Base-by-base conservation (phyloP, 345 rosid species). In the Salix brachista region DNA sequence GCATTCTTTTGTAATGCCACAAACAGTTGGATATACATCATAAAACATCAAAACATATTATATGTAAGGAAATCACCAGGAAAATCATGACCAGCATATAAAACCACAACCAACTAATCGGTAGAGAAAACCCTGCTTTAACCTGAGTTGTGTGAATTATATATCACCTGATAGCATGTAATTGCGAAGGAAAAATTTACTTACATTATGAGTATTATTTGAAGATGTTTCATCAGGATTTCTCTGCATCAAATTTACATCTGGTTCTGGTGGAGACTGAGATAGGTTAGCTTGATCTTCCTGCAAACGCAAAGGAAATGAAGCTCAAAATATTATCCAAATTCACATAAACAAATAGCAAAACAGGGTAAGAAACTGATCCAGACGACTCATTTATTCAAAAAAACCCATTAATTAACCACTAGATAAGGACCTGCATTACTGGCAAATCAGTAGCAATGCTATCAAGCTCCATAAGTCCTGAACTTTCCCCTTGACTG, bases 401-500 rank as follows among this genome's bases (percentile, higher is more conserved):
- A 14, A n/a, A 52, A 64, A 26, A 10, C 50, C 50, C 18, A 50
- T 18, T 50, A 50, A 50, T 10, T 6, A 36, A 58, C 26, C 68
- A 69, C 37, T 75, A 8, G 56, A 62, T 61, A 80, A 62, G 50
- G 70, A 92, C 94, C 96, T 90, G 89, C 83, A 84, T 73, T 84
- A 82, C 84, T 76, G 86, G 74, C 52, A 88, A 72, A 83, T 81
- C 85, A 72, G 80, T 65, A 58, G 86, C 34, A 71, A 54, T 69
- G 50, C 80, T 83, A 58, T 86, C 88, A 71, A 74, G 67, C 71
- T 83, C 91, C 85, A 87, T 74, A 41, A 60, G 76, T 78, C 81
- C 85, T 48, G 92, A 85, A 80, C 81, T 85, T 86, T 89, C 83
- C 46, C 84, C 89, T 77, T 87, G 84, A 73, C 78, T 80, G 73